Percentiles rank a stretch among this genome's conserved stretches.
Conservation (phyloP, 192 early-diverging fungal species). For the Tieghemiomyces parasiticus region DNA sequence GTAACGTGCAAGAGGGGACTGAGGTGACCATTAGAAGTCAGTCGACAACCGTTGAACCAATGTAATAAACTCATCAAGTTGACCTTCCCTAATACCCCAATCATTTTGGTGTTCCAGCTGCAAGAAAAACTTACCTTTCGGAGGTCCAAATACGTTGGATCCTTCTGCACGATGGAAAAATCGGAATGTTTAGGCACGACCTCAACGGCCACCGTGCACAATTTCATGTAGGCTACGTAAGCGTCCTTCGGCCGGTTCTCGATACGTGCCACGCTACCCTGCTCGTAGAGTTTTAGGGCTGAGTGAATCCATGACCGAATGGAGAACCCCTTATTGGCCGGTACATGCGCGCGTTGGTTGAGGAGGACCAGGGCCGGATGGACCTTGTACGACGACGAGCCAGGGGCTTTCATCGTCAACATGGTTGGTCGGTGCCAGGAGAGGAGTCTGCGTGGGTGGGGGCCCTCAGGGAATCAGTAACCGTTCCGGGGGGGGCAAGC, state of each 20-base stretch:
- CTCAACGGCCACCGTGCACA: conserved; percentile 31
- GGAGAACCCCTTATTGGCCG: background rate
- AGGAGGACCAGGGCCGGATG: conserved; percentile 5
- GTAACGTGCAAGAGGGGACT: background rate
- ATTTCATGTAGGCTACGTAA: conserved; percentile 22
- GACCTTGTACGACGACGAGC: conserved; percentile 1
- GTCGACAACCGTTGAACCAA: background rate
- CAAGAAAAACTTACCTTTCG: conserved; percentile 16
- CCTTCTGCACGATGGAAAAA: conserved; percentile 22
- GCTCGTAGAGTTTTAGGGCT: conserved; percentile 6
- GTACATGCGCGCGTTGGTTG: conserved; percentile 1
- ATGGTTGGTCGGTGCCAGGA: too few relatives aligned
- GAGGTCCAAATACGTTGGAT: conserved; percentile 26
- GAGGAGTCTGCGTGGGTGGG: too few relatives aligned
- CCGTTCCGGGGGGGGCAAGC: too few relatives aligned
- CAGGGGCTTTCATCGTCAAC: background rate
- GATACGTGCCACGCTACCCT: background rate
- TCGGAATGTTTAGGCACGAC: conserved; percentile 25
- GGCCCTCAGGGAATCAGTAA: too few relatives aligned
- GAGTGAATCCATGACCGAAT: conserved; percentile 9
- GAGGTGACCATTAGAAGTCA: background rate
- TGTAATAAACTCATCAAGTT: background rate
- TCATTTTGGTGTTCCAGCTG: background rate
- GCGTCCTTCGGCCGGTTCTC: conserved; percentile 16
- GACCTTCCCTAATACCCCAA: background rate